Base-by-base conservation (phyloP, 1,139 yeast species). In the Nakaseomyces sp. region DNA sequence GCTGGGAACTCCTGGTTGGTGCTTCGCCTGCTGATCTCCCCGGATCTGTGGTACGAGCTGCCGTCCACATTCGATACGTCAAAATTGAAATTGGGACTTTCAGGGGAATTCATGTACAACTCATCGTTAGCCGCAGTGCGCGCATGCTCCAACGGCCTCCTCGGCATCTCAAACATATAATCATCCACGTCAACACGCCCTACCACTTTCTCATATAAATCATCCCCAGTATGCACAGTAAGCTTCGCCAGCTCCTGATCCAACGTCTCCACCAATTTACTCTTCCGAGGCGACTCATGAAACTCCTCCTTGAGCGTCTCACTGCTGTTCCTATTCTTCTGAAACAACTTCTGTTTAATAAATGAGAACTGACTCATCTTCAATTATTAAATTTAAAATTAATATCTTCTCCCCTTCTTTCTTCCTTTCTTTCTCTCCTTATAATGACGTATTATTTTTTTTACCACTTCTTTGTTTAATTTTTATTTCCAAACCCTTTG, bases 181-280 rank as follows among this genome's bases (percentile, higher is more conserved):
- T 17, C 22, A 8, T 32, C 36, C 5, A 5, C 24, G 7, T 19
- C 36, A 12, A 7, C 12, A 4, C 16, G 6, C 18, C 15, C 17
- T 13, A 17, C 22, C 18, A 13, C 4, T 33, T 16, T 31, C 41
- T n/a, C 35, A 38, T n/a, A n/a, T n/a, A n/a, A n/a, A n/a, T n/a
- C n/a, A n/a, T n/a, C 20, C 26, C 26, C 16, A 15, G 37, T 32
- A 9, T 44, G 19, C 31, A 38, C 19, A 4, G 38, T 35, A 13
- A 35, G 38, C n/a, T 22, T 35, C 16, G 26, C 28, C 28, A 35
- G 28, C 18, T 35, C 38, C 3, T 35, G 6, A 20, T 35, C 38
- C 8, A 15, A 16, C 19, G 24, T 43, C 44, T 30, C 30, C 44
- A 22, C 29, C 39, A 18, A 16, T 33, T 35, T 20, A 13, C 28